Base-by-base conservation (phyloP, 2,329 filamentous ascomycete species). In the Penicillium aurantiogriseum region DNA sequence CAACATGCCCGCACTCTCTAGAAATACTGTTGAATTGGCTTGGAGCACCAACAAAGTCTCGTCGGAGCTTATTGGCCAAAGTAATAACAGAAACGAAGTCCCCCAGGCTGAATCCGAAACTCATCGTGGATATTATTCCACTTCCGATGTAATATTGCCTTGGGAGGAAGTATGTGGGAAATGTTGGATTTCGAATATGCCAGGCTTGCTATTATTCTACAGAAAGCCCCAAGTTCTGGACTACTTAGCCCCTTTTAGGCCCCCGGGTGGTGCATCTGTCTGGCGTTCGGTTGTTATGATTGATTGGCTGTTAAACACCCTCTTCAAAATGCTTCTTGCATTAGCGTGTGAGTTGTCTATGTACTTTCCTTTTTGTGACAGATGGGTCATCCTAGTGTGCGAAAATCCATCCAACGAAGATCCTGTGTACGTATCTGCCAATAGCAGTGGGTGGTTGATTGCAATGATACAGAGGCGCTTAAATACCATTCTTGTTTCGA, bases 1-100 rank as follows among this genome's bases (percentile, higher is more conserved):
- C 13, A 23, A 10, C 15, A n/a, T 31, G 15, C 1, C n/a, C 50
- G 7, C n/a, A 52, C 50, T 52, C 50, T 44, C 23, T 36, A 2
- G 50, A 36, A 3, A 46, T 52, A 46, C 31, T 36, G 10, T 36
- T 38, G 40, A 45, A 52, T 15, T 52, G 31, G 25, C 21, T 27
- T 17, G 50, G 50, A 4, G 50, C 50, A 3, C 29, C 50, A 36
- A 46, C 21, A 29, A 52, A 52, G n/a, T 52, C 31, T 15, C 17
- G 36, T 36, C 50, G 50, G 13, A 52, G 50, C 15, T 52, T 45
- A 36, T 52, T 36, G 4, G 50, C 50, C 31, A 52, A 27, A 4
- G 31, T 19, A 25, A 52, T 3, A 19, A 45, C n/a, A 5, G 29
- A 35, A 27, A 45, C 11, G 2, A 52, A 35, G 29, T 52, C 50